Conservation (phyloP, 1,284 basidiomycete species). For the Ganoderma resinaceum region DNA sequence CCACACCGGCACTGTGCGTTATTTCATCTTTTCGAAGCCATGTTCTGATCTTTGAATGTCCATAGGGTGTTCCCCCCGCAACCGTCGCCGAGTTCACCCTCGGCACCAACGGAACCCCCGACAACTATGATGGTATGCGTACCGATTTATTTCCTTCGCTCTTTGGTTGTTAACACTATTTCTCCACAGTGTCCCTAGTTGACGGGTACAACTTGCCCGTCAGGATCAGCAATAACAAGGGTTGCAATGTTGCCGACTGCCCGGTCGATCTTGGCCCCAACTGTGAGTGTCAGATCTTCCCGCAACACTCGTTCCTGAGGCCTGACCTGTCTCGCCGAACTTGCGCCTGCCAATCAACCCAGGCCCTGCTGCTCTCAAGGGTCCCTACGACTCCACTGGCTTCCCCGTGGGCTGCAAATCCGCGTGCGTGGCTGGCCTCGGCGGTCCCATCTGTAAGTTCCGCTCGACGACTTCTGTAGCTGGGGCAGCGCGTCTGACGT, state of each 20-base stretch:
- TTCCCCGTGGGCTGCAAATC: conserved; percentile 54
- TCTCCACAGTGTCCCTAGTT: conserved; percentile 34
- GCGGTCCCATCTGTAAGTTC: conserved; percentile 39
- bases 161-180: not conserved
- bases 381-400: conserved; percentile 47
- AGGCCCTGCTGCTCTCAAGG: conserved; percentile 48
- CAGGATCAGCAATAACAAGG: conserved; percentile 47
- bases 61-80: conserved; percentile 42
- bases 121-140: conserved; percentile 49
- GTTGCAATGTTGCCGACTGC: conserved; percentile 50
- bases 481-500: not conserved
- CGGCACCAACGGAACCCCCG: conserved; percentile 34
- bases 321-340: not conserved
- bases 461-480: not conserved
- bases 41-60: not conserved
- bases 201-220: conserved; percentile 53
- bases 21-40: not conserved
- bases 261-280: conserved; percentile 50
- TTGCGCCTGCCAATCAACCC: not conserved
- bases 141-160: not conserved
- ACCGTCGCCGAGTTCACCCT: conserved; percentile 53
- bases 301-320: not conserved
- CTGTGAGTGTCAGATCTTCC: conserved; percentile 32
- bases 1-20: conserved; percentile 44
- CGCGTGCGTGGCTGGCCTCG: conserved; percentile 49